Conservation (phyloP, 352 stramenopile genomes). For the Globisporangium nodosum region DNA sequence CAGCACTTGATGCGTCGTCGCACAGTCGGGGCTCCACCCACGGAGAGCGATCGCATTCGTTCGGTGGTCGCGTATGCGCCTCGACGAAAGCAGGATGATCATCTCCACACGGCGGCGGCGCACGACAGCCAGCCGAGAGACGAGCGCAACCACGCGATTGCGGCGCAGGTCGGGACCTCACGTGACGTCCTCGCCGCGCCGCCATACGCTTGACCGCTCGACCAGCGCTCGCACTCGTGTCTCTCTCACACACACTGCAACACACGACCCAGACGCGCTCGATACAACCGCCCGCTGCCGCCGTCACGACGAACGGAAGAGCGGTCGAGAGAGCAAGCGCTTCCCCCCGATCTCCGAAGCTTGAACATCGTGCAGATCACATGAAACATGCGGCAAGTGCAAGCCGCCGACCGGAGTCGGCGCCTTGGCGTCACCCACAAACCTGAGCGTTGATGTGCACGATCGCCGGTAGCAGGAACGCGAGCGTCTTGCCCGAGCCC, state of each 20-base stretch:
- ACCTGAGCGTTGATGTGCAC: constrained; percentile 99
- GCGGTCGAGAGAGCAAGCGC: too few relatives aligned
- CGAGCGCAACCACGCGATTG: not conserved
- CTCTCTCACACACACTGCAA: not conserved
- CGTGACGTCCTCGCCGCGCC: not conserved
- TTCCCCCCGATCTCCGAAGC: not conserved
- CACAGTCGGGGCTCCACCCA: not conserved
- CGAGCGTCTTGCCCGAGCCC: constrained; percentile 96
- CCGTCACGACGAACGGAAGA: too few relatives aligned
- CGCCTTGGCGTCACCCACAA: constrained; percentile 44
- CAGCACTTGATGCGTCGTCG: not conserved
- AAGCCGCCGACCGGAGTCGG: not conserved
- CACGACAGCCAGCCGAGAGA: constrained; percentile 5
- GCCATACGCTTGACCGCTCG: not conserved
- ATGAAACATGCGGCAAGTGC: not conserved
- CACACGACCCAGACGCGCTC: not conserved
- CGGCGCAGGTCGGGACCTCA: not conserved
- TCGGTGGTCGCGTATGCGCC: not conserved
- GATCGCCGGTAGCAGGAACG: constrained; percentile 98
- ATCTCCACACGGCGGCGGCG: constrained; percentile 6
- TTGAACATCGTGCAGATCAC: not conserved
- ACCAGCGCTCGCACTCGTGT: not conserved
- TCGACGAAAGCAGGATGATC: not conserved
- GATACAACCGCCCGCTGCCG: too few relatives aligned
- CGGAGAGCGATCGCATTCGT: too few relatives aligned